Conservation (phyloP, 2,329 filamentous ascomycete genomes). For the Sclerotinia subarctica region DNA sequence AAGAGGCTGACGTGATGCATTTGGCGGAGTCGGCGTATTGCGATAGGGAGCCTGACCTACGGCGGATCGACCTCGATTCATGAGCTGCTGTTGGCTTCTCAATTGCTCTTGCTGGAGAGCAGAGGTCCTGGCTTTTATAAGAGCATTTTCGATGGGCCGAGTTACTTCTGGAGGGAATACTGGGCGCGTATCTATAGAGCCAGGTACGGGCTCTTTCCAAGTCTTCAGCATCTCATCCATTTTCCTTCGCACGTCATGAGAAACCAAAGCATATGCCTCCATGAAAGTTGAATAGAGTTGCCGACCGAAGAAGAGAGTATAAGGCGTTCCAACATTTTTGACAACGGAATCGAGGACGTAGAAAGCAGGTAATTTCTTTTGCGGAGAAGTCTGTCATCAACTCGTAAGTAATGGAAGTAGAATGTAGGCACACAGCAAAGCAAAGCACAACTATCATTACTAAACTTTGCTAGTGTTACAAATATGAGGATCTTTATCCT, state of each 20-base stretch:
- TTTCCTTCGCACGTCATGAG: conserved; percentile 76
- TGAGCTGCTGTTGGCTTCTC: conserved; percentile 54
- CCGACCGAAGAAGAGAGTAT: conserved; percentile 89
- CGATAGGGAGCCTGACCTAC: conserved; percentile 60
- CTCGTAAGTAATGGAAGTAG: conserved; percentile 31
- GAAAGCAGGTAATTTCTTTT: conserved; percentile 88
- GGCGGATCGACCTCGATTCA: conserved; percentile 49
- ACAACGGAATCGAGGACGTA: conserved; percentile 98
- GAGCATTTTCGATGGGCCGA: conserved; percentile 85
- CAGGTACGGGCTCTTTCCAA: conserved; percentile 95
- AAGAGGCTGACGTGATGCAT: conserved; percentile 41
- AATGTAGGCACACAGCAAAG: conserved; percentile 30
- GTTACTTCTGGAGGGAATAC: conserved; percentile 88
- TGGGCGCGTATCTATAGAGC: conserved; percentile 85
- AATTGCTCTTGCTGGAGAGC: conserved; percentile 58
- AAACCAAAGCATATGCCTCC: conserved; percentile 90
- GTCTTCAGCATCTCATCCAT: conserved; percentile 97
- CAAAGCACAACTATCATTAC: conserved; percentile 23
- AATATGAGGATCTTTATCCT: conserved; percentile 47
- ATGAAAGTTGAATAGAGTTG: conserved; percentile 94
- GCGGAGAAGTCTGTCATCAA: conserved; percentile 67
- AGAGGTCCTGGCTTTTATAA: conserved; percentile 72
- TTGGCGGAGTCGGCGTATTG: conserved; percentile 72
- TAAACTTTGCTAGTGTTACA: conserved; percentile 24
- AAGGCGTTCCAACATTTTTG: conserved; percentile 97